Percentiles rank a stretch among this genome's conserved stretches.
Evolutionary conservation across 208 protist species (phyloP).

Genomic region (Willaertia magna): DNA sequence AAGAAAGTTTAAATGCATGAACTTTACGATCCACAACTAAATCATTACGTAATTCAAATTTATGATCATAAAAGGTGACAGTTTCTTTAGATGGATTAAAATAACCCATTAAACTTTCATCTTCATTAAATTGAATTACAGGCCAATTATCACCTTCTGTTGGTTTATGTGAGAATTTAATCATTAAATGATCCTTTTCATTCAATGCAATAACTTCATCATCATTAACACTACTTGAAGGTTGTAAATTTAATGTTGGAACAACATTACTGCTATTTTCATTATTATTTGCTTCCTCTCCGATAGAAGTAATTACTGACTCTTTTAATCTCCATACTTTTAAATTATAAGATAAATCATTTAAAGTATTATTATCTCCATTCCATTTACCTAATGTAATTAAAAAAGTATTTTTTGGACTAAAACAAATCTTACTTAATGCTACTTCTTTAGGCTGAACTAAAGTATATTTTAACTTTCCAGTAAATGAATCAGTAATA

Average conservation of each 20-base stretch:
- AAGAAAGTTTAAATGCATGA: background rate
- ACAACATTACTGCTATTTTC: background rate
- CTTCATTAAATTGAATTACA: background rate
- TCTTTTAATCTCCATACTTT: background rate
- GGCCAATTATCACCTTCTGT: background rate
- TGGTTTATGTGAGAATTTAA: background rate
- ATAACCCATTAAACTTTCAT: background rate
- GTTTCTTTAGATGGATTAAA: background rate
- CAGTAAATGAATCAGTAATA: background rate
- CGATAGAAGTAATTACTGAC: too few relatives aligned
- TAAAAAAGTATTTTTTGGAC: background rate
- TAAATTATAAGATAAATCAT: background rate
- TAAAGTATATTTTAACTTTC: background rate
- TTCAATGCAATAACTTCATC: background rate
- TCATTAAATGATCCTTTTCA: background rate
- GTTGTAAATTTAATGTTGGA: too few relatives aligned
- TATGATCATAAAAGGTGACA: background rate
- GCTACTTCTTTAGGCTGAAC: background rate
- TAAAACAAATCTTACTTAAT: background rate
- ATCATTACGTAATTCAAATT: background rate
- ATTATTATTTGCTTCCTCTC: background rate
- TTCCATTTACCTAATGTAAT: slow-evolving; percentile 4
- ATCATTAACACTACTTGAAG: background rate
- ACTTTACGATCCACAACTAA: background rate
- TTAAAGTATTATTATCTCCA: background rate